A percentile compares a stretch with the other conserved stretches of the same genome.
These are phyloP conservation scores for Boechera stricta DNA, from an alignment of 345 rosid genomes.

Conservation along the genomic window DNA sequence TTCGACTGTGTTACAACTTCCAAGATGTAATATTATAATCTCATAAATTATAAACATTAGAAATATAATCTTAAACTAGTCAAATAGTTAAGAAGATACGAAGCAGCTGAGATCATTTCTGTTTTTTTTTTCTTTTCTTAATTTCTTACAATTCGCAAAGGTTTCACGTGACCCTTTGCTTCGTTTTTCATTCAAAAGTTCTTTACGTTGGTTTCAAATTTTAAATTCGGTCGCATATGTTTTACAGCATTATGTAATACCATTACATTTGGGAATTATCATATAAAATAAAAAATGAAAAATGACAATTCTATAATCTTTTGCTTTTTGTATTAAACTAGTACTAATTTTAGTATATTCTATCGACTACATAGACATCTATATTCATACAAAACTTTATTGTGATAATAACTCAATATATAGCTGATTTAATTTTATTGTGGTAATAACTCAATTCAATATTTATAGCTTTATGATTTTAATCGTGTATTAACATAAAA, in stretches of 20 bases:
- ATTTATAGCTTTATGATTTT: no score
- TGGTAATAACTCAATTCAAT: neutral
- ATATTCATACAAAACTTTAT: neutral
- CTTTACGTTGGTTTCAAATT: neutral
- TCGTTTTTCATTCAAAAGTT: neutral
- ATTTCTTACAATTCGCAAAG: conserved; percentile 10
- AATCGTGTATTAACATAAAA: no score
- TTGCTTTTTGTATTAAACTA: neutral
- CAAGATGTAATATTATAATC: conserved; percentile 17
- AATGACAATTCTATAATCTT: neutral
- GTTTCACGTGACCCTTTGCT: conserved; percentile 33
- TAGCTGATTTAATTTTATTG: neutral
- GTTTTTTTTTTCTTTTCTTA: neutral
- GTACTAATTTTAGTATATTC: neutral
- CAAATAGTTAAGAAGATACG: neutral
- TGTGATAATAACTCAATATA: neutral
- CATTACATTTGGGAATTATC: neutral
- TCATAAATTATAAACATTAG: neutral
- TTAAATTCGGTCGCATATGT: neutral
- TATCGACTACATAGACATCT: neutral
- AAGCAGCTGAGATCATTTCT: neutral
- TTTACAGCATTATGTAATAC: neutral
- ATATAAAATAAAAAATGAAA: neutral
- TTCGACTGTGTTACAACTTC: conserved; percentile 29
- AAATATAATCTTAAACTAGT: conserved; percentile 16